These are phyloP conservation scores for Epichloe baconii DNA, from an alignment of 2,329 filamentous ascomycete genomes.

Conservation along the genomic window DNA sequence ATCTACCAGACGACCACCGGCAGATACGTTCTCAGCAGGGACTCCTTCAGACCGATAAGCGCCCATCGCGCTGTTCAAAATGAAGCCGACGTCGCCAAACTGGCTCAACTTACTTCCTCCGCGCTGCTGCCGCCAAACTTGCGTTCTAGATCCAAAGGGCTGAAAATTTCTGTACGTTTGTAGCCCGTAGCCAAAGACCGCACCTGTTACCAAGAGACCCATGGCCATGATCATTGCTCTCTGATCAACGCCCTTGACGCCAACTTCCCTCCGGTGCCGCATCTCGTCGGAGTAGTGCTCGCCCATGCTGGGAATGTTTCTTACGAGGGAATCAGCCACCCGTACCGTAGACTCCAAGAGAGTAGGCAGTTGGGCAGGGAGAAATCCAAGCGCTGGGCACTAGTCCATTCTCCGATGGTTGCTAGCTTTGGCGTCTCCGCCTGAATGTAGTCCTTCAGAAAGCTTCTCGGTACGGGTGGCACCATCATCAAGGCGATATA, in stretches of 20 bases:
- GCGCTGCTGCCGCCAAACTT: constrained; percentile 27
- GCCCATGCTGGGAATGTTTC: constrained; percentile 23
- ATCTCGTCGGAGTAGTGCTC: constrained; percentile 23
- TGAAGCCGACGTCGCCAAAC: constrained; percentile 34
- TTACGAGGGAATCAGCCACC: constrained; percentile 21
- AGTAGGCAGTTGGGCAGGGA: constrained; percentile 6
- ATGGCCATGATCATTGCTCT: constrained; percentile 19
- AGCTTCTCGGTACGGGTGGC: constrained; percentile 29
- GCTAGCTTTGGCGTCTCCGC: constrained; percentile 18
- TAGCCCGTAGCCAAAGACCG: constrained; percentile 26
- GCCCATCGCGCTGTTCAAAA: constrained; percentile 26
- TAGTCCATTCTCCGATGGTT: constrained; percentile 17
- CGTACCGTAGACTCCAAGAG: constrained; percentile 16
- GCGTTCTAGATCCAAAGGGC: constrained; percentile 31
- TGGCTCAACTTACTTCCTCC: constrained; percentile 22
- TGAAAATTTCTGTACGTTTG: constrained; percentile 27
- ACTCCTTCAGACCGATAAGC: constrained; percentile 10
- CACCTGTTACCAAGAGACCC: constrained; percentile 23
- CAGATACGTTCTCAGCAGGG: constrained; percentile 5
- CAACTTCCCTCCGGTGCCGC: constrained; percentile 23
- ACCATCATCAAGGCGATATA: constrained; percentile 64
- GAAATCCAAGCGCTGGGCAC: constrained; percentile 11
- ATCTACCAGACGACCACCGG: constrained; percentile 19
- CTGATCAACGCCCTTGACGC: constrained; percentile 19
- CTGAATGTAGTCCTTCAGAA: constrained; percentile 28